Conservation (phyloP, 495 filamentous ascomycete genomes). For the Aspergillus carlsbadensis region DNA sequence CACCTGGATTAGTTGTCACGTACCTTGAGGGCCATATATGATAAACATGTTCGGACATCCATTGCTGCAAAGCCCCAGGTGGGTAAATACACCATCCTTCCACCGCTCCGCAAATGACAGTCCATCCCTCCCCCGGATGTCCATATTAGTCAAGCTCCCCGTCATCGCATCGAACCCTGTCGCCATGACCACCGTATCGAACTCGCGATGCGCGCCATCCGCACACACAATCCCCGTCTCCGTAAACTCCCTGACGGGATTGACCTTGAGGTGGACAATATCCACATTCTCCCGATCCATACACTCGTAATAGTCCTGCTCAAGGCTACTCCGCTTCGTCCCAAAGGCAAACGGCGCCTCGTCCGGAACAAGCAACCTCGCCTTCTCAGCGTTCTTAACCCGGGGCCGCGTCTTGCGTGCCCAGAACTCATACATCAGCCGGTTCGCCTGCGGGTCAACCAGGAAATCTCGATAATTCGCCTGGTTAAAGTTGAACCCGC, state of each 20-base stretch:
- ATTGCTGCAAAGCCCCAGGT: constrained; percentile 45
- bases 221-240: constrained; percentile 40
- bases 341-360: constrained; percentile 50
- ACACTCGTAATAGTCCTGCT: constrained; percentile 54
- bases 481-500: too few species aligned
- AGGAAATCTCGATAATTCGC: too few species aligned
- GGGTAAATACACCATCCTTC: constrained; percentile 42
- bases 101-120: constrained; percentile 45
- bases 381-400: constrained; percentile 46
- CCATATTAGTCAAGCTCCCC: constrained; percentile 31
- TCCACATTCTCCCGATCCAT: constrained; percentile 55
- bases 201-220: constrained; percentile 40
- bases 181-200: constrained; percentile 53
- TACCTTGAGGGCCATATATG: constrained; percentile 49
- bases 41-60: constrained; percentile 54
- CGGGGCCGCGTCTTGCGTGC: constrained; percentile 45
- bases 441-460: constrained; percentile 45
- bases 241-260: constrained; percentile 45
- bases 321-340: constrained; percentile 51
- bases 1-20: too few species aligned
- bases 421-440: constrained; percentile 54
- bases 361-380: constrained; percentile 52
- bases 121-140: constrained; percentile 38
- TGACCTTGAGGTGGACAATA: constrained; percentile 46
- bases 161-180: constrained; percentile 57